phyloP scores from a whole-genome alignment of 495 filamentous ascomycete species.

The Penicillium cataractarum region DNA sequence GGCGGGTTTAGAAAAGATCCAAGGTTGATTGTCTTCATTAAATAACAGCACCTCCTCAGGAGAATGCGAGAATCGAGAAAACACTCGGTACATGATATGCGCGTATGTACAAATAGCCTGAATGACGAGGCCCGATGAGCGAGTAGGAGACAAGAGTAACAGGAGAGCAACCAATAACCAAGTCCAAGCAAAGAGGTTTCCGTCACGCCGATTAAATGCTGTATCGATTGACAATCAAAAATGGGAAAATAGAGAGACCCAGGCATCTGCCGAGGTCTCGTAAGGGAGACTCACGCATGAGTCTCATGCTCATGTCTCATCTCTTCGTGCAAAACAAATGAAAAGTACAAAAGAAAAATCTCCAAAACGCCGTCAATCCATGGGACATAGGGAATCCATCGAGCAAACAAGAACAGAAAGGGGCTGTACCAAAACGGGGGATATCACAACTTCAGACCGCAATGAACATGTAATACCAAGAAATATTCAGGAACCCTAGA shows the following conservation, averaged over 20 bases:
- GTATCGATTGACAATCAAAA: slow-evolving; percentile 26
- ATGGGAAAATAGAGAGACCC: slow-evolving; percentile 4
- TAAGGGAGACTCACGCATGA: slow-evolving; percentile 19
- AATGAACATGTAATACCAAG: slow-evolving; percentile 25
- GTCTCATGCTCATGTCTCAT: slow-evolving; percentile 36
- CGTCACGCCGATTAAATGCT: slow-evolving; percentile 37
- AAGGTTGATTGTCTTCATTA: slow-evolving; percentile 14
- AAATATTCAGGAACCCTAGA: slow-evolving; percentile 32
- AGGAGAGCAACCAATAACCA: slow-evolving; percentile 26
- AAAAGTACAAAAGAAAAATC: slow-evolving; percentile 17
- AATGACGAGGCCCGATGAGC: slow-evolving; percentile 4
- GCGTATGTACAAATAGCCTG: slow-evolving; percentile 29
- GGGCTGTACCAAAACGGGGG: slow-evolving; percentile 19
- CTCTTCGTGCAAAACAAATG: slow-evolving; percentile 33
- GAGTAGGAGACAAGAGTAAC: slow-evolving; percentile 19
- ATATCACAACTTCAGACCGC: slow-evolving; percentile 27
- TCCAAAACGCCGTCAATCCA: slow-evolving; percentile 14
- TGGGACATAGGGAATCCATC: slow-evolving; percentile 6
- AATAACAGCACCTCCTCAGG: neutral
- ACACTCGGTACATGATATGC: slow-evolving; percentile 10
- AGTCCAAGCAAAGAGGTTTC: slow-evolving; percentile 16
- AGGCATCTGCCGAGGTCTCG: slow-evolving; percentile 6
- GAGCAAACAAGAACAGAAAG: slow-evolving; percentile 23
- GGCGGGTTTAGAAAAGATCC: neutral
- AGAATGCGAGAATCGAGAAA: neutral